phyloP scores from a whole-genome alignment of 805 yeast genomes.

The Sungouiella blattae region DNA sequence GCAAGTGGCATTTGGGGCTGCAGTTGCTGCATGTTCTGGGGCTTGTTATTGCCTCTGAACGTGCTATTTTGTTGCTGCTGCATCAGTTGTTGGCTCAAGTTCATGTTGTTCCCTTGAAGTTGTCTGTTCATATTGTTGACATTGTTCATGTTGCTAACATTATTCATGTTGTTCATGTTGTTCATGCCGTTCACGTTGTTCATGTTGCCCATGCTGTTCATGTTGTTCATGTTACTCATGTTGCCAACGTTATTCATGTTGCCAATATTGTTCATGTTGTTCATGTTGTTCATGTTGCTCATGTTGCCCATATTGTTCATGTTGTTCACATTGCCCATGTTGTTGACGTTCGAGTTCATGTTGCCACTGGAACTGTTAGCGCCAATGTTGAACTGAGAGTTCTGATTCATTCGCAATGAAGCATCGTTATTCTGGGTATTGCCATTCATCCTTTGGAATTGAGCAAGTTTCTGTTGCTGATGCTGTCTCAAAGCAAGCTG shows the following conservation, averaged over 20 bases:
- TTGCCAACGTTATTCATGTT: constrained; percentile 11
- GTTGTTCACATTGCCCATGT: not conserved
- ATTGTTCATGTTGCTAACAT: constrained; percentile 14
- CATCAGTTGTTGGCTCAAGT: not conserved
- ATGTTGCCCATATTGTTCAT: constrained; percentile 4
- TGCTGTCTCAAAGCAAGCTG: constrained; percentile 53
- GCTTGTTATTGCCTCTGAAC: constrained; percentile 5
- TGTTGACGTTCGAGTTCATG: constrained; percentile 5
- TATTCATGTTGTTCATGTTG: constrained; percentile 12
- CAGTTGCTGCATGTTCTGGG: constrained; percentile 8
- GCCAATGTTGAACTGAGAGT: not conserved
- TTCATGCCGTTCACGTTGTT: constrained; percentile 8
- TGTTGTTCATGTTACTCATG: constrained; percentile 11
- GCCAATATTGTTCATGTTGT: constrained; percentile 4
- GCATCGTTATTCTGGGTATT: not conserved
- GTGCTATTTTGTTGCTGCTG: constrained; percentile 1
- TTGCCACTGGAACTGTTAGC: not conserved
- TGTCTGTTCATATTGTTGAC: constrained; percentile 27
- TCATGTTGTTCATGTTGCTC: constrained; percentile 5
- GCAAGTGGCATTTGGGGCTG: constrained; percentile 3
- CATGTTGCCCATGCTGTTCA: constrained; percentile 6
- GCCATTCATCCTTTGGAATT: constrained; percentile 12
- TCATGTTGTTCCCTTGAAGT: too few species aligned
- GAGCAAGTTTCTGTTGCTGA: constrained; percentile 37
- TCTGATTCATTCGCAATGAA: not conserved